Evolutionary conservation across 2,329 filamentous ascomycete species (phyloP), one percentile per base, ranked within the genome.

Genomic region (Claviceps pazoutovae): DNA sequence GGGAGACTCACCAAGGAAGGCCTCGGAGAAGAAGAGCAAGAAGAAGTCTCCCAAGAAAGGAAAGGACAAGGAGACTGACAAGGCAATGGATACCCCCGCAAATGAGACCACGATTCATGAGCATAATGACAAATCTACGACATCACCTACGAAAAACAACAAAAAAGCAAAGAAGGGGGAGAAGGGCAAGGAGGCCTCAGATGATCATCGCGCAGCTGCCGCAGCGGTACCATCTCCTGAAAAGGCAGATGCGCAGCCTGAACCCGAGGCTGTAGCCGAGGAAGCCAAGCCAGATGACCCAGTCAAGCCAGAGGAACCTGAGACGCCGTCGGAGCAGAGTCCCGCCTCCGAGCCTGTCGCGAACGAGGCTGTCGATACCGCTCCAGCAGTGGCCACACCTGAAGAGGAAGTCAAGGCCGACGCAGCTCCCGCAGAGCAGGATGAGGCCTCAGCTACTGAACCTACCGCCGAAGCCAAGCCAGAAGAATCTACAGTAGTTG

Each of bases 81-180:
- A 50, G 48, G 37, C 36, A 37, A 56, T 56, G 37, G 9, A 53
- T 39, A 43, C 37, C 34, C 21, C 49, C 17, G 42, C 30, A 54
- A 34, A 34, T 34, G 51, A 60, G 48, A 50, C 46, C 50, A 39
- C 56, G 55, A 51, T 57, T 47, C 53, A 58, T 49, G 53, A 54
- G 14, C 53, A 53, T 44, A 51, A 54, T 2, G 51, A 55, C 19
- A 54, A 52, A 39, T 16, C 47, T 41, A 41, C 56, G 46, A 47
- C 58, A 26, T 50, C 58, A 41, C 26, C 45, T 37, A 56, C 53
- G n/a, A 62, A 62, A 55, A 63, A 60, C 55, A 55, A 56, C 17
- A 54, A 61, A 58, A 56, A 54, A 44, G 51, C n/a, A n/a, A 62
- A 60, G 51, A 59, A 58, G 50, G 54, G 58, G n/a, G 57, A 60